Percentiles rank a stretch among this genome's conserved stretches.
phyloP scores from a whole-genome alignment of 495 filamentous ascomycete genomes.

The Daldinia decipiens region DNA sequence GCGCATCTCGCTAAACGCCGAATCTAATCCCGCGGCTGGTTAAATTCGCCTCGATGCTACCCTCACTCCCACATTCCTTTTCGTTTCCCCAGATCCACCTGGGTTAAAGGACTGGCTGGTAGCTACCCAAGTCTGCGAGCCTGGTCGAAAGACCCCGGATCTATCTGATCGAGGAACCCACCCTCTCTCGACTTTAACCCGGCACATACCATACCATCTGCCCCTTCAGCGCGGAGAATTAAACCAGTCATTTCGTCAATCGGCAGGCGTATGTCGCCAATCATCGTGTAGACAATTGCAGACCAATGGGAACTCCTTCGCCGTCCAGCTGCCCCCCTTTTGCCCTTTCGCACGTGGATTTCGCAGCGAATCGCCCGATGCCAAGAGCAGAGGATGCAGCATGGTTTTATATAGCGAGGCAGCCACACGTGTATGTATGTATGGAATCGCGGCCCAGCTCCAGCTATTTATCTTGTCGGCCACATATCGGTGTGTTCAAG shows the following conservation, averaged over 20 bases:
- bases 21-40: slow-evolving; percentile 25
- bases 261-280: slow-evolving; percentile 43
- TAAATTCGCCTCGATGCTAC: slow-evolving; percentile 34
- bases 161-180: slow-evolving; percentile 11
- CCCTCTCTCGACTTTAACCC: slow-evolving; percentile 13
- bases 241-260: slow-evolving; percentile 45
- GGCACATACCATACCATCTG: slow-evolving; percentile 11
- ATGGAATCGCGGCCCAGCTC: slow-evolving; percentile 39
- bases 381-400: slow-evolving; percentile 14
- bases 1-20: slow-evolving; percentile 24
- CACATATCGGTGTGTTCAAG: slow-evolving; percentile 36
- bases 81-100: slow-evolving; percentile 39
- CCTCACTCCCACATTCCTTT: slow-evolving; percentile 27
- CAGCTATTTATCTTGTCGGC: slow-evolving; percentile 21
- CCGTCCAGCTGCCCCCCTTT: slow-evolving; percentile 26
- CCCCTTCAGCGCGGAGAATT: slow-evolving; percentile 20
- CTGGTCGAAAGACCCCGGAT: slow-evolving; percentile 28
- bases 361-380: slow-evolving; percentile 21
- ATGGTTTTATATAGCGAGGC: slow-evolving; percentile 13
- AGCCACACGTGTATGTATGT: slow-evolving; percentile 32
- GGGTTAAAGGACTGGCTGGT: slow-evolving; percentile 25
- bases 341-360: slow-evolving; percentile 32
- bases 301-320: slow-evolving; percentile 8
- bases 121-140: not conserved
- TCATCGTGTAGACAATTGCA: slow-evolving; percentile 35